Evolutionary conservation across 1,284 basidiomycete species (phyloP).

Genomic region (Ustilago hordei): DNA sequence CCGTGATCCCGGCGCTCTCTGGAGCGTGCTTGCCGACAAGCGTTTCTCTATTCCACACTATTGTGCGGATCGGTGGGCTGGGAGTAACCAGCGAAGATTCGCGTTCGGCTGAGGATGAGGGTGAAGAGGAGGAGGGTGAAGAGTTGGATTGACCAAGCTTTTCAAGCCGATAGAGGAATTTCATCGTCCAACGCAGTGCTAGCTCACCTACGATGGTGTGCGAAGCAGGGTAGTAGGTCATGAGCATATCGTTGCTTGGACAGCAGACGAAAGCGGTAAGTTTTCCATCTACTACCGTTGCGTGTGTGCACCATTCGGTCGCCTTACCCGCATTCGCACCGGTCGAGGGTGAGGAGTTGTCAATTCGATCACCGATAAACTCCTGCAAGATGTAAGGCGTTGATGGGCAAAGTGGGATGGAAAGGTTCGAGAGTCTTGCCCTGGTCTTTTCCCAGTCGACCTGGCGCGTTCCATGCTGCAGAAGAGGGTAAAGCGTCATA

Average conservation of each 20-base stretch:
- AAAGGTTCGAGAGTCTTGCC: constrained; percentile 31
- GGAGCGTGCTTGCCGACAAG: constrained; percentile 36
- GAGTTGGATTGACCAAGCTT: constrained; percentile 10
- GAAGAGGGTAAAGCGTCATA: constrained; percentile 70
- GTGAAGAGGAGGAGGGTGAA: neutral
- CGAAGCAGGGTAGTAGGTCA: constrained; percentile 71
- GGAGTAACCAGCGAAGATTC: neutral
- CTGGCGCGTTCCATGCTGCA: constrained; percentile 8
- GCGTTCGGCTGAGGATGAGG: neutral
- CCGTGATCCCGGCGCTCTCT: constrained; percentile 61
- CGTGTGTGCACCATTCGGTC: constrained; percentile 71
- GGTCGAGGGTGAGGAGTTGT: constrained; percentile 6
- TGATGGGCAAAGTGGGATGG: constrained; percentile 49
- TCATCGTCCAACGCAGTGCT: constrained; percentile 70
- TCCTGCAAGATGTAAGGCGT: constrained; percentile 67
- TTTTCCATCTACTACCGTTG: constrained; percentile 70
- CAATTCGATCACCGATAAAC: constrained; percentile 64
- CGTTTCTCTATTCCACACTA: constrained; percentile 30
- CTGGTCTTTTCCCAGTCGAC: constrained; percentile 52
- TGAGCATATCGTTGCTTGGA: constrained; percentile 72
- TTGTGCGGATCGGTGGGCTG: neutral
- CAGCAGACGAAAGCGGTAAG: constrained; percentile 71
- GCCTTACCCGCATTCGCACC: constrained; percentile 13
- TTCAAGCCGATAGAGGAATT: constrained; percentile 66
- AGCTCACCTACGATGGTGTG: constrained; percentile 63